Percentiles rank a stretch among this genome's conserved stretches.
Evolutionary conservation across 208 protist species (phyloP).

Genomic region (Wallacemonas sp.): DNA sequence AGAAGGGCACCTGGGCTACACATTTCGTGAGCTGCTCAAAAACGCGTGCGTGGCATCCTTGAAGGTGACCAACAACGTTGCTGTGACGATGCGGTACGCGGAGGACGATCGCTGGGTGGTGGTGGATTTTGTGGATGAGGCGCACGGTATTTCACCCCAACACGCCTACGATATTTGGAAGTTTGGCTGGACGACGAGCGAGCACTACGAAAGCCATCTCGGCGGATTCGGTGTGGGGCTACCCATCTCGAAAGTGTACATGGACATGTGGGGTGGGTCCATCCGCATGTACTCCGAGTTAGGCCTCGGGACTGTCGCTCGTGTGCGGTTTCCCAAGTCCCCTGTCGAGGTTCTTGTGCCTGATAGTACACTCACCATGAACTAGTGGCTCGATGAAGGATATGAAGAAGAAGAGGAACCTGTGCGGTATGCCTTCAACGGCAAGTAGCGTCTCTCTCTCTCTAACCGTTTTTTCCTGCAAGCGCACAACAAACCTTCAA

Average conservation of each 20-base stretch:
- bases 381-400: too few species aligned
- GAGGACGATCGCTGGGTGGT: slow-evolving; percentile 62
- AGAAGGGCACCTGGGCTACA: slow-evolving; percentile 73
- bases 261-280: slow-evolving; percentile 78
- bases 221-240: slow-evolving; percentile 84
- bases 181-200: slow-evolving; percentile 87
- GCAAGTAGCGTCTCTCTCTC: too few species aligned
- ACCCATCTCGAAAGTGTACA: slow-evolving; percentile 85
- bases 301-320: slow-evolving; percentile 63
- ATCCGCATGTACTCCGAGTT: slow-evolving; percentile 67
- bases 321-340: slow-evolving; percentile 76
- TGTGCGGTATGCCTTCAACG: too few species aligned
- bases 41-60: slow-evolving; percentile 80
- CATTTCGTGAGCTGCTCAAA: slow-evolving; percentile 83
- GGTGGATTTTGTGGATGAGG: slow-evolving; percentile 70
- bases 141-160: slow-evolving; percentile 55
- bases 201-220: slow-evolving; percentile 59
- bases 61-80: slow-evolving; percentile 21
- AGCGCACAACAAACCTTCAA: too few species aligned
- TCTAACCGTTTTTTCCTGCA: too few species aligned
- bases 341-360: slow-evolving; percentile 63
- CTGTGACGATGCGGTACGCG: slow-evolving; percentile 51
- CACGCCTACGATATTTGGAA: slow-evolving; percentile 66
- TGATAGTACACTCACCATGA: slow-evolving; percentile 5
- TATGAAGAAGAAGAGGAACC: too few species aligned